phyloP scores from a whole-genome alignment of 805 yeast species.

The Teunomyces funiuensis region DNA sequence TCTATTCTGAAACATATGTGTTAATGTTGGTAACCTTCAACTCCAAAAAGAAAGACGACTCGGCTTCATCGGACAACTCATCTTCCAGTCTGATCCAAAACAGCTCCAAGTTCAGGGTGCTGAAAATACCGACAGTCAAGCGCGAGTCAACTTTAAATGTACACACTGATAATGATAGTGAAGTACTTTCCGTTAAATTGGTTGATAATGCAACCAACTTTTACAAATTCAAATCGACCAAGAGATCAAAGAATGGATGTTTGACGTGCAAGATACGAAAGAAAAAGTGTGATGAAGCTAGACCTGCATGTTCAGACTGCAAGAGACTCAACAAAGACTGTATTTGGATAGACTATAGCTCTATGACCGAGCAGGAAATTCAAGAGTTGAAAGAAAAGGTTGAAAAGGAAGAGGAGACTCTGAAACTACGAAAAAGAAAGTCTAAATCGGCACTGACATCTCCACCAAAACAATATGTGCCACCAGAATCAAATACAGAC shows the following conservation, averaged over 20 bases:
- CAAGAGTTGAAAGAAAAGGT: conserved; percentile 35
- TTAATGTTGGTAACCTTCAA: conserved; percentile 23
- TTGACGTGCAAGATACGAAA: conserved; percentile 66
- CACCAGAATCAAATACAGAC: neutral
- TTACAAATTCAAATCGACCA: conserved; percentile 19
- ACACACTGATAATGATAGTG: neutral
- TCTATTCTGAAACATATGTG: neutral
- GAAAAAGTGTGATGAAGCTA: conserved; percentile 53
- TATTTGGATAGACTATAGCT: conserved; percentile 43
- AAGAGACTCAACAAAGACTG: conserved; percentile 45
- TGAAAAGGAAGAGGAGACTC: conserved; percentile 36
- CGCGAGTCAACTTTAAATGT: neutral
- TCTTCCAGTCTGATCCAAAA: neutral
- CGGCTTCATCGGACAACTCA: neutral
- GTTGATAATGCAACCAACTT: conserved; percentile 16
- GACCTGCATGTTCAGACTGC: conserved; percentile 54
- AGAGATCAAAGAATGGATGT: conserved; percentile 60
- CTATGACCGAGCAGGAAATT: conserved; percentile 43
- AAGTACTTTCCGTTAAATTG: conserved; percentile 10
- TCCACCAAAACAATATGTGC: neutral
- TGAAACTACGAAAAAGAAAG: conserved; percentile 43
- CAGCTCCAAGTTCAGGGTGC: neutral
- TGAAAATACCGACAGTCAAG: neutral
- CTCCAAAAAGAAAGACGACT: conserved; percentile 11
- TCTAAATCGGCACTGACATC: conserved; percentile 3